Evolutionary conservation across 495 filamentous ascomycete species (phyloP).

Genomic region (Penicillium verhagenii): DNA sequence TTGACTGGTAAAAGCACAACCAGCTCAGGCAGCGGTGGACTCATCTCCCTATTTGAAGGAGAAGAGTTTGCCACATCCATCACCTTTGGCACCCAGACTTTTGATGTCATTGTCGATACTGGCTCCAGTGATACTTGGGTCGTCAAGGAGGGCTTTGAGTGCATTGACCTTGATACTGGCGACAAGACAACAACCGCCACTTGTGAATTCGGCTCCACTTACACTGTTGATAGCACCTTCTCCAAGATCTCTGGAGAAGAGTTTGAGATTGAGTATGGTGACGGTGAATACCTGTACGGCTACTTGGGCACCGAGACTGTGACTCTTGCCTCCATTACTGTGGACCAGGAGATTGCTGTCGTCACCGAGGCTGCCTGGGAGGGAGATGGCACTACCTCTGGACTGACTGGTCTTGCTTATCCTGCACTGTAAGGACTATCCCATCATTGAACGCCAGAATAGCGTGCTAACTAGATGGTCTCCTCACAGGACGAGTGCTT

Average conservation of each 20-base stretch:
- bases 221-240: constrained; percentile 37
- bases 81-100: constrained; percentile 19
- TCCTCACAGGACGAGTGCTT: constrained; percentile 2
- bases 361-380: constrained; percentile 46
- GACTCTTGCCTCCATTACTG: constrained; percentile 51
- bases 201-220: constrained; percentile 53
- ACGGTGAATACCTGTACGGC: constrained; percentile 50
- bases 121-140: constrained; percentile 63
- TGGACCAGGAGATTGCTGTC: constrained; percentile 52
- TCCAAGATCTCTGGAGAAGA: constrained; percentile 41
- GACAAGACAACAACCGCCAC: constrained; percentile 18
- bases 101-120: constrained; percentile 56
- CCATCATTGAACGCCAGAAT: too few species aligned
- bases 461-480: not conserved
- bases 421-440: constrained; percentile 35
- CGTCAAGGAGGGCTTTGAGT: constrained; percentile 45
- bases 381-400: constrained; percentile 43
- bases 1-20: not conserved
- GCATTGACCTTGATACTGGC: constrained; percentile 33
- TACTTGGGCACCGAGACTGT: constrained; percentile 54
- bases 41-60: not conserved
- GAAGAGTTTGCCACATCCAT: constrained; percentile 15
- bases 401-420: constrained; percentile 59
- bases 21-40: not conserved
- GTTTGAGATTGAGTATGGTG: constrained; percentile 59